Conservation (phyloP, 306 rosid genomes). For the Acmispon strigosus region DNA sequence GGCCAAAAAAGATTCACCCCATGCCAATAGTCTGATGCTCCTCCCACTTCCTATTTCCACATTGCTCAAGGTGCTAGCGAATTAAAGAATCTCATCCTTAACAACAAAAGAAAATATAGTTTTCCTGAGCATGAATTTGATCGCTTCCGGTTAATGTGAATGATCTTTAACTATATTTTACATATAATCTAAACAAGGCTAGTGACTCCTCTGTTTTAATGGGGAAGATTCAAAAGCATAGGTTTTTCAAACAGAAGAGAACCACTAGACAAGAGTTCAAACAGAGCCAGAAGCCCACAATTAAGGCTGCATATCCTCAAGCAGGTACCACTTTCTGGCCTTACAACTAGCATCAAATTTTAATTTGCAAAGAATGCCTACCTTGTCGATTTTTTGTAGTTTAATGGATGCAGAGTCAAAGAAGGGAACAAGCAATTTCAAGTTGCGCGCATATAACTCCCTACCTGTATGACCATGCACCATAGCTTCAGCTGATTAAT, state of each 20-base stretch:
- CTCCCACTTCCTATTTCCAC: no score
- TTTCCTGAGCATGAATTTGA: no score
- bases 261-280: not conserved
- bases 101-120: no score
- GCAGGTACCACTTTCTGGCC: not conserved
- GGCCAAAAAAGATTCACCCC: no score
- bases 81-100: no score
- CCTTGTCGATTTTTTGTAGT: conserved; percentile 69
- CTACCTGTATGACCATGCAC: conserved; percentile 48
- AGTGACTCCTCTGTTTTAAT: not conserved
- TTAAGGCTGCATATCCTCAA: not conserved
- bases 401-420: conserved; percentile 65
- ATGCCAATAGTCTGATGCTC: no score
- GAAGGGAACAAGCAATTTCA: conserved; percentile 96
- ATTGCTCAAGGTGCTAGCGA: no score
- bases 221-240: not conserved
- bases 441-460: conserved; percentile 78
- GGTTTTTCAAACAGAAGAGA: not conserved
- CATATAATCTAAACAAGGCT: not conserved
- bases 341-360: conserved; percentile 14
- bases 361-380: conserved; percentile 17
- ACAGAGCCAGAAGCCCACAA: not conserved
- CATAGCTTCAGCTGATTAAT: conserved; percentile 12
- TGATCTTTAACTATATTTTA: not conserved
- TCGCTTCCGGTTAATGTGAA: no score